Percentiles rank a stretch among this genome's conserved stretches.
phyloP scores from a whole-genome alignment of 2,329 filamentous ascomycete species.

The Alternaria consortialis region DNA sequence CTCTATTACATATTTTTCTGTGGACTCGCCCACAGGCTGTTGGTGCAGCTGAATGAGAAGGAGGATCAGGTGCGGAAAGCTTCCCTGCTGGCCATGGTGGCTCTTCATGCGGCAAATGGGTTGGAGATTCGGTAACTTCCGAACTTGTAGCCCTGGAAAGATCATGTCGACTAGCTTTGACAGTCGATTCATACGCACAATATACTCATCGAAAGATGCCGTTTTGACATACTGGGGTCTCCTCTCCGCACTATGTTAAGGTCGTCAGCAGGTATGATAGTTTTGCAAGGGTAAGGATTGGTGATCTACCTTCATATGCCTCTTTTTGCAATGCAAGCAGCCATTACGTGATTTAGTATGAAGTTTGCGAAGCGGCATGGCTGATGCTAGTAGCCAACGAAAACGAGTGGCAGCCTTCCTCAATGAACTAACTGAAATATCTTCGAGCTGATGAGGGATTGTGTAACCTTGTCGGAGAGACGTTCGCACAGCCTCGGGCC shows the following conservation, averaged over 20 bases:
- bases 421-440: background rate
- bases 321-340: conserved; percentile 4
- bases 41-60: too few relatives aligned
- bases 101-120: background rate
- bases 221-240: background rate
- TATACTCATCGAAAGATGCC: background rate
- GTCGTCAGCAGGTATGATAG: background rate
- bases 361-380: conserved; percentile 4
- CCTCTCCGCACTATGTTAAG: background rate
- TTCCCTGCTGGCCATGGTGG: background rate
- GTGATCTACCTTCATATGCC: conserved; percentile 5
- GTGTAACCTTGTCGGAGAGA: background rate
- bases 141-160: background rate
- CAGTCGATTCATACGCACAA: background rate
- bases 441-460: background rate
- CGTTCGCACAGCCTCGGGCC: background rate
- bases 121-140: background rate
- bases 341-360: conserved; percentile 10
- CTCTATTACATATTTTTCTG: too few relatives aligned
- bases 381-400: background rate
- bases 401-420: background rate
- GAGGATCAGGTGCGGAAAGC: too few relatives aligned
- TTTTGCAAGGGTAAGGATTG: background rate
- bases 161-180: background rate
- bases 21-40: too few relatives aligned